A percentile compares a stretch with the other conserved stretches of the same genome.
These are phyloP conservation scores for Penicillium ochrochloron DNA, from an alignment of 495 filamentous ascomycete species.

Conservation along the genomic window DNA sequence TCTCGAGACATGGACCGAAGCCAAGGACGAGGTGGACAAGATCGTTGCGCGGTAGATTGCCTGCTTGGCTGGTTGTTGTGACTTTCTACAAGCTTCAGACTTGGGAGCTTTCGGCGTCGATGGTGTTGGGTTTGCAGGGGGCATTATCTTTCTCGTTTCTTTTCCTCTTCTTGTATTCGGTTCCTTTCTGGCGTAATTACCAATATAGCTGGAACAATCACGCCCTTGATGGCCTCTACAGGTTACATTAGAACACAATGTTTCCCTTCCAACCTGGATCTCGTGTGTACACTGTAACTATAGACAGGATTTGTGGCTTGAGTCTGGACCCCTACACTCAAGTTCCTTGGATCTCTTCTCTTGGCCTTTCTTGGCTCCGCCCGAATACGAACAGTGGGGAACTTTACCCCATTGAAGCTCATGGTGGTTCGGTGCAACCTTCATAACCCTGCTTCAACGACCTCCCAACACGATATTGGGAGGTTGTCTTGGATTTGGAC, in stretches of 20 bases:
- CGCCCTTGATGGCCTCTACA: background rate
- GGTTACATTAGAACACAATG: background rate
- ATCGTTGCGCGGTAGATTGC: conserved; percentile 62
- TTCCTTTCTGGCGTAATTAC: background rate
- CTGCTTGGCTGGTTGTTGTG: background rate
- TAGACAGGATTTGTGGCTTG: background rate
- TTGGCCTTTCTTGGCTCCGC: background rate
- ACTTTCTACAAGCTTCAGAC: background rate
- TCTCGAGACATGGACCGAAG: conserved; percentile 94
- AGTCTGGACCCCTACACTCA: background rate
- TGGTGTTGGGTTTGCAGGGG: conserved; percentile 6
- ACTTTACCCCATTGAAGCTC: too few species aligned
- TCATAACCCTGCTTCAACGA: background rate
- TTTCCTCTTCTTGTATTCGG: background rate
- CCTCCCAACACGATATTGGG: background rate
- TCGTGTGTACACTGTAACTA: background rate
- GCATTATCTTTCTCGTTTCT: background rate
- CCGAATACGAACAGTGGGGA: background rate
- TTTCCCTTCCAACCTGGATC: background rate
- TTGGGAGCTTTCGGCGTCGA: conserved; percentile 2
- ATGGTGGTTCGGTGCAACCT: background rate
- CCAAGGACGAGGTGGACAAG: conserved; percentile 88
- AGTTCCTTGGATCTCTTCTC: background rate
- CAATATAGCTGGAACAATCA: conserved; percentile 8
- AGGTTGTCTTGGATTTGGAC: background rate